phyloP scores from a whole-genome alignment of 2,329 filamentous ascomycete species.

The Neofusicoccum sp. region DNA sequence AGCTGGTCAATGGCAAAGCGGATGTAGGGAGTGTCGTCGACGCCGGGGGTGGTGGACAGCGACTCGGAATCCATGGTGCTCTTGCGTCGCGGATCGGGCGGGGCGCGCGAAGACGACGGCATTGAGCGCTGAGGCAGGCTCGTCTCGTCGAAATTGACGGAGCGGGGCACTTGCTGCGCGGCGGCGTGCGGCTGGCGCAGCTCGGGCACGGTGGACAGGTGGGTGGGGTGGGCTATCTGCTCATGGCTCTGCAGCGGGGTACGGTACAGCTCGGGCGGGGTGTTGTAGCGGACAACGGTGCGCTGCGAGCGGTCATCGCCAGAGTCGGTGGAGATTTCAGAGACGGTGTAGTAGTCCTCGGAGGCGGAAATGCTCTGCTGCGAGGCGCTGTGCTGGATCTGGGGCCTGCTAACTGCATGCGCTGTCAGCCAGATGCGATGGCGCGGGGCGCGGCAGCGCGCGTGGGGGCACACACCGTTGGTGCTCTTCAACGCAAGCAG shows the following conservation, averaged over 20 bases:
- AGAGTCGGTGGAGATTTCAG: conserved; percentile 38
- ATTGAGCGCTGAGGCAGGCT: conserved; percentile 14
- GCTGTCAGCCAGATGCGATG: conserved; percentile 1
- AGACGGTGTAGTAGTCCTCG: conserved; percentile 54
- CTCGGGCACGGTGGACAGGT: conserved; percentile 17
- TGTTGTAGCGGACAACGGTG: conserved; percentile 32
- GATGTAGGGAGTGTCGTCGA: conserved; percentile 86
- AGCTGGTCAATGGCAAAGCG: conserved; percentile 88
- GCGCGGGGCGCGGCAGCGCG: background rate
- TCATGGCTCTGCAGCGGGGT: conserved; percentile 42
- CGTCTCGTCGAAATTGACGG: conserved; percentile 35
- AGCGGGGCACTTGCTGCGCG: conserved; percentile 22
- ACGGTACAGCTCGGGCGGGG: conserved; percentile 37
- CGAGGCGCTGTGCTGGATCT: conserved; percentile 44
- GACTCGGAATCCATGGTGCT: conserved; percentile 33
- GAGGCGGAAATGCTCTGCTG: conserved; percentile 52
- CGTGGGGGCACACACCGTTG: conserved; percentile 21
- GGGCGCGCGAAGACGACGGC: background rate
- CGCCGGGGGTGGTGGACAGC: conserved; percentile 59
- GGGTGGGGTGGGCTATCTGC: conserved; percentile 28
- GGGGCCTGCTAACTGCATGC: conserved; percentile 42
- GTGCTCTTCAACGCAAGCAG: conserved; percentile 23
- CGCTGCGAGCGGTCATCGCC: conserved; percentile 36
- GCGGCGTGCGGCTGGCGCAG: conserved; percentile 7
- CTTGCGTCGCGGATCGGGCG: conserved; percentile 3